Conservation (phyloP, 2,329 filamentous ascomycete species). For the Didymella segeticola region DNA sequence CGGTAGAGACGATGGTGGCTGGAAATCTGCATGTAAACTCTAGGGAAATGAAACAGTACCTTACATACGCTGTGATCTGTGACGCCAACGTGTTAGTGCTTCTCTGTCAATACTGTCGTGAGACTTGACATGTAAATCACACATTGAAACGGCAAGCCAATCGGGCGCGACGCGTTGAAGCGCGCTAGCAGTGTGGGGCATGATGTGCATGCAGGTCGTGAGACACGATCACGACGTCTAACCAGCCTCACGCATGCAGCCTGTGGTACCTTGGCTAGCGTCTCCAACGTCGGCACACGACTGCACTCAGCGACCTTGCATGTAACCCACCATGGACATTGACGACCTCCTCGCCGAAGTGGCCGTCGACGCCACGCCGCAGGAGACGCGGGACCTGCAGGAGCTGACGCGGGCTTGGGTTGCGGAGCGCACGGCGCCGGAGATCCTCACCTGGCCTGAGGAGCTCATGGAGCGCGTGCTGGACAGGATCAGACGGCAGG, state of each 20-base stretch:
- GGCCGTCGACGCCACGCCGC: slow-evolving; percentile 54
- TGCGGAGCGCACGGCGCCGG: slow-evolving; percentile 86
- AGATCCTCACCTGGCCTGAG: slow-evolving; percentile 81
- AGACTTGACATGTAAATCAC: slow-evolving; percentile 6
- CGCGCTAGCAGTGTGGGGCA: slow-evolving; percentile 13
- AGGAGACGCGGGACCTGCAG: slow-evolving; percentile 78
- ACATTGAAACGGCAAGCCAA: slow-evolving; percentile 9
- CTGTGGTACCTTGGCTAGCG: neutral
- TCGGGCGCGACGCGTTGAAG: slow-evolving; percentile 9
- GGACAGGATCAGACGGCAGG: slow-evolving; percentile 56
- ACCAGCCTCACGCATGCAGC: slow-evolving; percentile 1
- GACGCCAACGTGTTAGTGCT: neutral
- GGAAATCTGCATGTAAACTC: slow-evolving; percentile 31
- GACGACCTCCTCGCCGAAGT: slow-evolving; percentile 61
- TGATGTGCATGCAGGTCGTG: slow-evolving; percentile 11
- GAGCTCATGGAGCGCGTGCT: slow-evolving; percentile 83
- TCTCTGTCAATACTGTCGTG: slow-evolving; percentile 9
- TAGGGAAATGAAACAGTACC: slow-evolving; percentile 34
- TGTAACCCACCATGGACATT: slow-evolving; percentile 58
- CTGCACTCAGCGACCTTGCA: too few species aligned
- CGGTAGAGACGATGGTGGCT: slow-evolving; percentile 30
- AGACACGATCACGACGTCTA: slow-evolving; percentile 7
- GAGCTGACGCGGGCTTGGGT: slow-evolving; percentile 91
- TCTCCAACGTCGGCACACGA: neutral
- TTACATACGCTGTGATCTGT: slow-evolving; percentile 9